Base-by-base conservation (phyloP, 2,329 filamentous ascomycete genomes). In the Amylocarpus encephaloides region DNA sequence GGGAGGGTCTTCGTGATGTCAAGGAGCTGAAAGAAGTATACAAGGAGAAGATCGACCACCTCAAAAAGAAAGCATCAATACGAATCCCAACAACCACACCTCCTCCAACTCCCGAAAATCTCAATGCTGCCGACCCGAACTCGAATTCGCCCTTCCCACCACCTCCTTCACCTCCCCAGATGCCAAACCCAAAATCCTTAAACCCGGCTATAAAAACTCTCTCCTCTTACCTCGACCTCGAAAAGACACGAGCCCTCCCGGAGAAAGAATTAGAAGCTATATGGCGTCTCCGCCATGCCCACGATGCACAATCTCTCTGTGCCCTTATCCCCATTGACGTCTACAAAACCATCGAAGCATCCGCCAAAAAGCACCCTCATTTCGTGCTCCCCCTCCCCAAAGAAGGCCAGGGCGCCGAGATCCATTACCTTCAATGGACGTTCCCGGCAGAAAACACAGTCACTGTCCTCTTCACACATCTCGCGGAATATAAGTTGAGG, bases 391-490 rank as follows among this genome's bases (percentile, higher is more conserved):
- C 93, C 0, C 78, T 97, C 6, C 87, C 87, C 58, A 87, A 79
- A 68, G 74, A 66, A 45, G 68, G 70, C 2, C 73, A 79, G 54
- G 88, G 88, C 46, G 88, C 90, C 42, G 93, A 97, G 69, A 90
- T 98, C 41, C 93, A 98, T 70, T 95, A 95, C 68, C 71, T 98
- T 55, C 92, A 98, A 70, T 98, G 94, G 89, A 87, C 86, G 0
- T 96, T 95, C 69, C 91, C 95, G 53, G 77, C 82, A 0, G 73
- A 75, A 71, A 30, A 77, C 53, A 85, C 82, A 3, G 80, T 79
- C 52, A 88, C 86, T 0, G 84, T 97, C 5, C 82, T 98, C 32
- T 97, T 98, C 71, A 98, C 93, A 0, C 87, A 93, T 64, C 77
- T 98, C 30, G 92, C 88, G 13, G 89, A 96, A 67, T 98, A 86